phyloP scores from a whole-genome alignment of 495 filamentous ascomycete species.

The Podospora didyma region DNA sequence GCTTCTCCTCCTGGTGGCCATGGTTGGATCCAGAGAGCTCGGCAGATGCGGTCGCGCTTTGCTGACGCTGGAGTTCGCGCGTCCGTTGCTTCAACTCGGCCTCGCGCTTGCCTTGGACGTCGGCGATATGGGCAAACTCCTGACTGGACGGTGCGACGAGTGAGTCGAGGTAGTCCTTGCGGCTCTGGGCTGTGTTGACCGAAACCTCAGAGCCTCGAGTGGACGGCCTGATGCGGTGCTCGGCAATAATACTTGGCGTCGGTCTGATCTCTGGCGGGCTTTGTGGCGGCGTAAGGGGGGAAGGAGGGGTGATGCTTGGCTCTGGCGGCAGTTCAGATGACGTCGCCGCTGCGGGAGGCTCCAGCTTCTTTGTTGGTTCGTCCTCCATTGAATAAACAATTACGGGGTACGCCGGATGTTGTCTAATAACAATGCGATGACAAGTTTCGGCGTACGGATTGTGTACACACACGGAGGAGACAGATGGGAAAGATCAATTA shows the following conservation, averaged over 20 bases:
- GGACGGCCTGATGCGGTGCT: background rate
- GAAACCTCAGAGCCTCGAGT: constrained; percentile 7
- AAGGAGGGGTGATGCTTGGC: background rate
- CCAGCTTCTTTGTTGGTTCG: background rate
- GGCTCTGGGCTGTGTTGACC: constrained; percentile 9
- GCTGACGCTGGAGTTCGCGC: constrained; percentile 29
- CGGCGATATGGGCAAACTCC: constrained; percentile 39
- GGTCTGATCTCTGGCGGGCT: no score
- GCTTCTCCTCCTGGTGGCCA: background rate
- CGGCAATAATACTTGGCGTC: no score
- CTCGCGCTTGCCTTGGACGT: constrained; percentile 44
- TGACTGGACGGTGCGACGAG: constrained; percentile 41
- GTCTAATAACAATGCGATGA: no score
- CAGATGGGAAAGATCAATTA: no score
- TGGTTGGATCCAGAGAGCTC: background rate
- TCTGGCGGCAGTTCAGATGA: background rate
- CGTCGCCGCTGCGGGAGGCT: background rate
- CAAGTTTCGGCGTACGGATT: no score
- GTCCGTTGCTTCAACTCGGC: constrained; percentile 32
- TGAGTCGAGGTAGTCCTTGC: constrained; percentile 46
- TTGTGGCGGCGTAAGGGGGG: background rate
- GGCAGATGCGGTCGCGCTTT: constrained; percentile 13
- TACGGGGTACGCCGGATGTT: background rate
- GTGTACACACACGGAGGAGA: no score
- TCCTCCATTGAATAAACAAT: background rate